phyloP scores from a whole-genome alignment of 805 yeast species.

The Suhomyces sp. region DNA sequence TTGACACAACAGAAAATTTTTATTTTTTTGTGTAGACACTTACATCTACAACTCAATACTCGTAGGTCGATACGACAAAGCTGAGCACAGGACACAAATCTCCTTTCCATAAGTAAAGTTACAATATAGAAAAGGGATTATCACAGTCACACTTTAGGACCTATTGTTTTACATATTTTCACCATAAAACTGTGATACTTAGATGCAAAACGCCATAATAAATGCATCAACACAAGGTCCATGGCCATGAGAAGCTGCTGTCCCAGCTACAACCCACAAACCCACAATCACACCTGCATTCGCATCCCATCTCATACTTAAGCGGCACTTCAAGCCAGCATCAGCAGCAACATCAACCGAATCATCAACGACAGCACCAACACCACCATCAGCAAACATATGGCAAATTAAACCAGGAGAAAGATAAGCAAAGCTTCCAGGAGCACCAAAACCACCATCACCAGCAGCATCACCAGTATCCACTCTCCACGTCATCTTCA shows the following conservation, averaged over 20 bases:
- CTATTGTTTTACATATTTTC: neutral
- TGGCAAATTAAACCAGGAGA: neutral
- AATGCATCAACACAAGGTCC: conserved; percentile 2
- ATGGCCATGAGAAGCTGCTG: conserved; percentile 3
- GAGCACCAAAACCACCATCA: conserved; percentile 7
- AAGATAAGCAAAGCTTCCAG: neutral
- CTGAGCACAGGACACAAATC: neutral
- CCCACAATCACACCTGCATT: neutral
- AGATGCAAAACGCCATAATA: conserved; percentile 1
- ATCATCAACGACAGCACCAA: conserved; percentile 1
- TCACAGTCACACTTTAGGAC: neutral
- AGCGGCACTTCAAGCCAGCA: neutral
- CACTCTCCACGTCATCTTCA: conserved; percentile 7
- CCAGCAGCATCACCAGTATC: conserved; percentile 9
- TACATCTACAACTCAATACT: neutral
- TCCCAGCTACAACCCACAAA: neutral
- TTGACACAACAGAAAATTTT: neutral
- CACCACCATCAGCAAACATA: neutral
- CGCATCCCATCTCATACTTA: neutral
- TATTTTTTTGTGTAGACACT: neutral
- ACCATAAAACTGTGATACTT: neutral
- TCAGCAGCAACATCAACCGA: neutral
- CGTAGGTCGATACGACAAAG: neutral
- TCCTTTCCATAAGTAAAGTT: neutral
- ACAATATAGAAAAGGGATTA: neutral